A percentile compares a stretch with the other conserved stretches of the same genome.
Evolutionary conservation across 106 monocot genomes (phyloP).

Genomic region (Agapanthus africanus): DNA sequence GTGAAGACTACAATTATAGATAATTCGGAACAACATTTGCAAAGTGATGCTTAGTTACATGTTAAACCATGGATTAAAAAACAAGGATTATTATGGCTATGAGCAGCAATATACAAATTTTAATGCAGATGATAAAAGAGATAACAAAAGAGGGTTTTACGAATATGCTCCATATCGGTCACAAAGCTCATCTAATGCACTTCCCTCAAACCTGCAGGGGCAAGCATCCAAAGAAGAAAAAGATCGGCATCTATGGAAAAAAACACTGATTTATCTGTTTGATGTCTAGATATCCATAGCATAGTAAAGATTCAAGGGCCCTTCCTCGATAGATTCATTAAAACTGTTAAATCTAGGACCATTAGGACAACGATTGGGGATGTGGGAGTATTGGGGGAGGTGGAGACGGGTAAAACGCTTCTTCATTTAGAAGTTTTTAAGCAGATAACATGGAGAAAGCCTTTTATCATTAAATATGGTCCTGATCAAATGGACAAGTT

Average conservation of each 20-base stretch:
- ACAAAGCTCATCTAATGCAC: too few relatives aligned
- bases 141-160: not conserved
- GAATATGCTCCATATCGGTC: not conserved
- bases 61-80: not conserved
- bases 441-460: not conserved
- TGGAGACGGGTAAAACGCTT: too few relatives aligned
- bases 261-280: not conserved
- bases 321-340: not conserved
- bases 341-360: not conserved
- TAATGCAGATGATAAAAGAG: not conserved
- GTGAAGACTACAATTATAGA: not conserved
- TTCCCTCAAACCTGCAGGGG: too few relatives aligned
- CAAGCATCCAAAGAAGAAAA: too few relatives aligned
- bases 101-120: not conserved
- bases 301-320: not conserved
- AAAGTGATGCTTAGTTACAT: not conserved
- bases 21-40: not conserved
- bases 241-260: too few relatives aligned
- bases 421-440: not conserved
- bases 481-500: not conserved
- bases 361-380: not conserved
- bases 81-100: not conserved
- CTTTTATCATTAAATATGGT: not conserved
- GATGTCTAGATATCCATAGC: not conserved
- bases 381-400: too few relatives aligned